Evolutionary conservation across 2,329 filamentous ascomycete species (phyloP).

Genomic region (Arthrobotrys pseudoclavata): DNA sequence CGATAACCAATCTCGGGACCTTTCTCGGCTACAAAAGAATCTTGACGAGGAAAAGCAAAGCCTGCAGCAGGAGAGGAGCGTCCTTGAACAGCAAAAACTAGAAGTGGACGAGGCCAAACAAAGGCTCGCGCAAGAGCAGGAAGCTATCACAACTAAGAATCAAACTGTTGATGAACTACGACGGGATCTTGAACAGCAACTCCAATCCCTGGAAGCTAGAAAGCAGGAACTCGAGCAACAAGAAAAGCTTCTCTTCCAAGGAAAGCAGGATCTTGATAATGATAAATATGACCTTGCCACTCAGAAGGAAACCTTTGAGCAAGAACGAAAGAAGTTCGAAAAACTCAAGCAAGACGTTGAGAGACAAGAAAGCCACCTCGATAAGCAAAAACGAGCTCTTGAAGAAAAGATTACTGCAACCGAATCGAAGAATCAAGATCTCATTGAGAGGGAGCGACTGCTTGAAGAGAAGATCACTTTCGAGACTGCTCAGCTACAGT

Average conservation of each 20-base stretch:
- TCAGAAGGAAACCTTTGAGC: slow-evolving; percentile 19
- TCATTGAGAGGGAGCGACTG: slow-evolving; percentile 16
- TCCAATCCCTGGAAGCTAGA: slow-evolving; percentile 3
- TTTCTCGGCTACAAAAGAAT: slow-evolving; percentile 3
- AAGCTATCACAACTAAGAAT: not conserved
- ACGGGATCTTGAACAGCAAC: slow-evolving; percentile 27
- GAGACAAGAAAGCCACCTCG: slow-evolving; percentile 2
- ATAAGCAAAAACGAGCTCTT: slow-evolving; percentile 22
- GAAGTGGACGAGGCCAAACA: slow-evolving; percentile 12
- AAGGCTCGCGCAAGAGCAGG: slow-evolving; percentile 8
- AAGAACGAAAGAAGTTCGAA: slow-evolving; percentile 31
- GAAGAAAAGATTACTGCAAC: slow-evolving; percentile 1
- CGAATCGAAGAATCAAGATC: slow-evolving; percentile 30
- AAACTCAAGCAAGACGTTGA: slow-evolving; percentile 16
- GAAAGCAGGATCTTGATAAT: slow-evolving; percentile 19
- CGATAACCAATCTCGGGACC: slow-evolving; percentile 1
- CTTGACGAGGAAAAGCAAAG: slow-evolving; percentile 25
- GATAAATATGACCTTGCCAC: slow-evolving; percentile 4
- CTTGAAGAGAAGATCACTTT: slow-evolving; percentile 33
- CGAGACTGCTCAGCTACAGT: slow-evolving; percentile 26
- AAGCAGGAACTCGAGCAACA: slow-evolving; percentile 33
- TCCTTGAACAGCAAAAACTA: slow-evolving; percentile 3
- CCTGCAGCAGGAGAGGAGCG: slow-evolving; percentile 9
- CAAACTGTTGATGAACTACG: slow-evolving; percentile 5
- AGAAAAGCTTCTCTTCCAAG: slow-evolving; percentile 14